These are phyloP conservation scores for Fusarium sp. DNA, from an alignment of 2,329 filamentous ascomycete genomes.

Conservation along the genomic window DNA sequence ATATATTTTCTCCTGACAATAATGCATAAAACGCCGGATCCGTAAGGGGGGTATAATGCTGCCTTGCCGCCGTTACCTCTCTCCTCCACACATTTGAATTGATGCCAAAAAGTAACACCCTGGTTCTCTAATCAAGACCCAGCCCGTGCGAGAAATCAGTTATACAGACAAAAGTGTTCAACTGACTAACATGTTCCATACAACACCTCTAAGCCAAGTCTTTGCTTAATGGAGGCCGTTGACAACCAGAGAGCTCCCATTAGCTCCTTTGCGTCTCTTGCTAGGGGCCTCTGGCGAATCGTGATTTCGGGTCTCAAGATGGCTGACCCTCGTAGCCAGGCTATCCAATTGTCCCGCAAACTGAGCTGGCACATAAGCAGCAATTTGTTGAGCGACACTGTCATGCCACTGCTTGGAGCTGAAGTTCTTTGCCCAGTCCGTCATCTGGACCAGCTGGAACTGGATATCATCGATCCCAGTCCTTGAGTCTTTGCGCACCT, in stretches of 20 bases:
- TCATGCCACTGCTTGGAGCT: conserved; percentile 53
- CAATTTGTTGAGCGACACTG: conserved; percentile 52
- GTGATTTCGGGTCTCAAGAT: conserved; percentile 29
- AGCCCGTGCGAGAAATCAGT: not conserved
- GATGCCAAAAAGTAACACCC: conserved; percentile 5
- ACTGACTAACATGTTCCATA: not conserved
- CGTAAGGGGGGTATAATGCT: conserved; percentile 29
- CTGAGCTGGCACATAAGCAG: conserved; percentile 39
- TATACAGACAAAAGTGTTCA: not conserved
- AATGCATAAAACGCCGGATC: conserved; percentile 16
- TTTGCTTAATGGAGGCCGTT: conserved; percentile 17
- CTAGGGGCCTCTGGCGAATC: conserved; percentile 8
- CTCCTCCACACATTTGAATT: not conserved
- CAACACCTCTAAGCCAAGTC: not conserved
- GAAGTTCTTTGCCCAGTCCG: conserved; percentile 60
- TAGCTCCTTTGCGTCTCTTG: conserved; percentile 38
- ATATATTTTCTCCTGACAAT: not conserved
- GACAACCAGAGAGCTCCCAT: conserved; percentile 25
- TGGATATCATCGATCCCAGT: conserved; percentile 46
- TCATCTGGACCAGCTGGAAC: conserved; percentile 51
- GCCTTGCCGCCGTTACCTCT: not conserved
- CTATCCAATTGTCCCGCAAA: conserved; percentile 26
- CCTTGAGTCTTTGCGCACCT: conserved; percentile 32
- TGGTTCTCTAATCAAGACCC: not conserved
- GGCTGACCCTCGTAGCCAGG: conserved; percentile 29